These are phyloP conservation scores for Bothriochloa decipiens DNA, from an alignment of 176 grass and related monocot species.

Conservation along the genomic window DNA sequence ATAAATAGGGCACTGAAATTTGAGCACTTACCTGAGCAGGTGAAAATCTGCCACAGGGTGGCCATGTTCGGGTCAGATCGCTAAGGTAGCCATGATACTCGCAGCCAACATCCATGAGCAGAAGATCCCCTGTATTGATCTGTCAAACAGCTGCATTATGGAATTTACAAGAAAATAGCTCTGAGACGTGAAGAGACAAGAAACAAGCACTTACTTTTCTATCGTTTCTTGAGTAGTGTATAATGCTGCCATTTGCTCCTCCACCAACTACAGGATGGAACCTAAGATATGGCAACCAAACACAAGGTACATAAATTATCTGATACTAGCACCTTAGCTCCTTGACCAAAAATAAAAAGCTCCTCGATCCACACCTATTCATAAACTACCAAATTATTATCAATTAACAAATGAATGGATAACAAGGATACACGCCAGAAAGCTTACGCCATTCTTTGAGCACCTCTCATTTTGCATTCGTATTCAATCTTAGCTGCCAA, in stretches of 20 bases:
- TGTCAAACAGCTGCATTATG: slow-evolving; percentile 53
- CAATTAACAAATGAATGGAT: slow-evolving; percentile 25
- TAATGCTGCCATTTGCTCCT: slow-evolving; percentile 83
- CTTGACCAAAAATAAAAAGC: neutral
- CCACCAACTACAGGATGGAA: slow-evolving; percentile 94
- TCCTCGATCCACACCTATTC: neutral
- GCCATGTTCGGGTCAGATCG: slow-evolving; percentile 88
- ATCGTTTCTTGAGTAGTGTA: slow-evolving; percentile 98
- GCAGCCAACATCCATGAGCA: slow-evolving; percentile 97
- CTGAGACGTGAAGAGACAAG: slow-evolving; percentile 7
- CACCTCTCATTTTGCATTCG: slow-evolving; percentile 97
- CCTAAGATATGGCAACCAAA: slow-evolving; percentile 49
- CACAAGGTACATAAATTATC: slow-evolving; percentile 15
- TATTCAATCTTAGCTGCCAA: slow-evolving; percentile 86
- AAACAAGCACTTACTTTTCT: slow-evolving; percentile 48
- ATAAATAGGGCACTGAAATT: slow-evolving; percentile 5
- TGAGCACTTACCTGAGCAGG: slow-evolving; percentile 67
- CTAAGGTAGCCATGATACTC: slow-evolving; percentile 98
- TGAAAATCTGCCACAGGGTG: slow-evolving; percentile 79
- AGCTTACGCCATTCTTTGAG: slow-evolving; percentile 96
- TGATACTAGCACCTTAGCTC: neutral
- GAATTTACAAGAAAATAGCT: slow-evolving; percentile 47
- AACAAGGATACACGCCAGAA: slow-evolving; percentile 35
- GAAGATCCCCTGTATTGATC: slow-evolving; percentile 78
- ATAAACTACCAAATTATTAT: neutral